Evolutionary conservation across 2,329 filamentous ascomycete species (phyloP).

Genomic region (Cercospora sesami): DNA sequence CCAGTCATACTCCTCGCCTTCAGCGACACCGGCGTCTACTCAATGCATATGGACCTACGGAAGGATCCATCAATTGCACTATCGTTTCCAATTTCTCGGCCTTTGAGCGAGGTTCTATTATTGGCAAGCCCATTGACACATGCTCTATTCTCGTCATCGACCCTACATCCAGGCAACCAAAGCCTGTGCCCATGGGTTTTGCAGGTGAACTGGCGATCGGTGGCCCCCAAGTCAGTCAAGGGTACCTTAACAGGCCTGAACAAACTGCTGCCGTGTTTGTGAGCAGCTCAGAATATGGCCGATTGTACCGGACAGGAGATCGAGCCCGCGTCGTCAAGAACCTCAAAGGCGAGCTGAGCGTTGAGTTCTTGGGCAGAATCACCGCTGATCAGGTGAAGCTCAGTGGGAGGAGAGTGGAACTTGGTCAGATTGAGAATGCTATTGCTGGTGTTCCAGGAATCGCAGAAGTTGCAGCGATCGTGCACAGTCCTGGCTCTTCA

Average conservation of each 20-base stretch:
- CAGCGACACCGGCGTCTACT: constrained; percentile 15
- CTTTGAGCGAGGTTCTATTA: neutral
- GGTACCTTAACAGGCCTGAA: neutral
- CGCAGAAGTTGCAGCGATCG: constrained; percentile 16
- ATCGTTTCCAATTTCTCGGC: neutral
- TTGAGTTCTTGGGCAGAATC: constrained; percentile 22
- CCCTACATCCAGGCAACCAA: neutral
- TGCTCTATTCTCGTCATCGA: neutral
- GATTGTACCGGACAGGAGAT: neutral
- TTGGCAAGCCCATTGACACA: neutral
- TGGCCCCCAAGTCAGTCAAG: neutral
- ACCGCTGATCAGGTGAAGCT: constrained; percentile 65
- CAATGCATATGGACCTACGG: constrained; percentile 27
- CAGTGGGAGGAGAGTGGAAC: constrained; percentile 72
- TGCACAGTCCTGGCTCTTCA: constrained; percentile 1
- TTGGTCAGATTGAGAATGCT: constrained; percentile 64
- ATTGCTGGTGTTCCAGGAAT: constrained; percentile 36
- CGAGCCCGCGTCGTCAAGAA: neutral
- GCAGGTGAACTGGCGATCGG: neutral
- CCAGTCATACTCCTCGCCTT: constrained; percentile 15
- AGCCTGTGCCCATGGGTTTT: neutral
- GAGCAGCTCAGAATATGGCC: neutral
- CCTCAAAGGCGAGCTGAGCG: constrained; percentile 4
- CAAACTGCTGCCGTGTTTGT: neutral
- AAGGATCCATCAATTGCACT: constrained; percentile 25